phyloP scores from a whole-genome alignment of 768 basidiomycete species.

The Suillus ampliporus region DNA sequence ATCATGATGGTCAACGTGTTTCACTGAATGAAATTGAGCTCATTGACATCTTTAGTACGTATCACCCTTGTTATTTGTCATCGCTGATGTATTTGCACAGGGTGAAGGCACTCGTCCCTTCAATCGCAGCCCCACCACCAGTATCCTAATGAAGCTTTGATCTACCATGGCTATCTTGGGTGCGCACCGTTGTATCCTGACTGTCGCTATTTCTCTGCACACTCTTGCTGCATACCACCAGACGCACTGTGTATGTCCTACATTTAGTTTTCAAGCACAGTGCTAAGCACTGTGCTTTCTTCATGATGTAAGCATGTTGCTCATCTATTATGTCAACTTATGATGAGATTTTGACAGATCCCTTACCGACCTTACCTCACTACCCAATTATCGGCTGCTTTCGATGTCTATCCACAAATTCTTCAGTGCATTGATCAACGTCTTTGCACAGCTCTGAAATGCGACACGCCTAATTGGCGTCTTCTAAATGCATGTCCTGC shows the following conservation, averaged over 20 bases:
- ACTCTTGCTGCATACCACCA: constrained; percentile 7
- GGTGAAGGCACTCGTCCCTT: not conserved
- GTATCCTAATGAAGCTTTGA: not conserved
- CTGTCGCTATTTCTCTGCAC: not conserved
- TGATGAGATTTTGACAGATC: not conserved
- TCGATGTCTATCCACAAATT: no score
- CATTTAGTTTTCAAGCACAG: not conserved
- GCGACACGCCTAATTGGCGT: no score
- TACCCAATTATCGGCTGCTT: no score
- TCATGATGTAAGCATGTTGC: not conserved
- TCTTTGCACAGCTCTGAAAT: no score
- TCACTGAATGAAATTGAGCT: constrained; percentile 1
- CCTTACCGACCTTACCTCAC: constrained; percentile 5
- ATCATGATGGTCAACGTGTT: not conserved
- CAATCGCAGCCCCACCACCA: not conserved
- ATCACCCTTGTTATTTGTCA: not conserved
- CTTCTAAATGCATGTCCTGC: no score
- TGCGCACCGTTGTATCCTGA: not conserved
- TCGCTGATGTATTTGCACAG: constrained; percentile 3
- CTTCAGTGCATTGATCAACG: no score
- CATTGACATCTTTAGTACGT: constrained; percentile 4
- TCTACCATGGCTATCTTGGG: constrained; percentile 6
- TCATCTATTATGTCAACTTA: not conserved
- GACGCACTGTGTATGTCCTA: not conserved
- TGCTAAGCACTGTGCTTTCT: constrained; percentile 8